These are phyloP conservation scores for Phytophthora foliorum DNA, from an alignment of 352 stramenopile species.

Conservation along the genomic window DNA sequence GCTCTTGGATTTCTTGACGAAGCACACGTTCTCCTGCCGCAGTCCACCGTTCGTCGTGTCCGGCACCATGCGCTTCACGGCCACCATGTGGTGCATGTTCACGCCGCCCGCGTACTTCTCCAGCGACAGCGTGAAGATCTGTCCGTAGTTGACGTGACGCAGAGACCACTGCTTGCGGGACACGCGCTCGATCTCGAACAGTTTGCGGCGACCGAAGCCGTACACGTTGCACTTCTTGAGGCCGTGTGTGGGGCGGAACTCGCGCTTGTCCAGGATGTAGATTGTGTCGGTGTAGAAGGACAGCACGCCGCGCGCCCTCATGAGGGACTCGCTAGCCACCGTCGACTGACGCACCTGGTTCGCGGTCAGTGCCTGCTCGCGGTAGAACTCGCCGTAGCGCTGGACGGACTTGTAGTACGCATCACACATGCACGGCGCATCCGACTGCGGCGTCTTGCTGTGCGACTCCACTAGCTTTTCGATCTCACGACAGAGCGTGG, in stretches of 20 bases:
- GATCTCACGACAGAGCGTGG: conserved; percentile 64
- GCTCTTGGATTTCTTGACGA: conserved; percentile 83
- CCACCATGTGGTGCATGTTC: conserved; percentile 72
- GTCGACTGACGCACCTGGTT: conserved; percentile 63
- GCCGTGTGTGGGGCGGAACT: conserved; percentile 70
- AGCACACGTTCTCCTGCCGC: conserved; percentile 81
- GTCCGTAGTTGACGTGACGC: conserved; percentile 62
- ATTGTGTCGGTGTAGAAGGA: conserved; percentile 89
- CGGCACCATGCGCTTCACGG: conserved; percentile 71
- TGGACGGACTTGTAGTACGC: conserved; percentile 76
- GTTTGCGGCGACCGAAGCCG: conserved; percentile 76
- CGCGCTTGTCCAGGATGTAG: conserved; percentile 83
- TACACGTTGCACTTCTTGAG: conserved; percentile 82
- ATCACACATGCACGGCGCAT: conserved; percentile 74
- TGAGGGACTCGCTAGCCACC: conserved; percentile 81
- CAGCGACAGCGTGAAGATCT: conserved; percentile 72
- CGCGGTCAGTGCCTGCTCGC: conserved; percentile 49
- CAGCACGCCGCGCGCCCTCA: conserved; percentile 73
- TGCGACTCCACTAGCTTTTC: conserved; percentile 67
- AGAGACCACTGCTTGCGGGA: conserved; percentile 83
- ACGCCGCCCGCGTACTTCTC: conserved; percentile 78
- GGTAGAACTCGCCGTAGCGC: conserved; percentile 76
- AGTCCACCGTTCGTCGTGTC: conserved; percentile 59
- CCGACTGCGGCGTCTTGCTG: conserved; percentile 34
- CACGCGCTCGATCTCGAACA: conserved; percentile 82